These are phyloP conservation scores for Conticribra guillardii DNA, from an alignment of 108 stramenopile genomes.

Conservation along the genomic window DNA sequence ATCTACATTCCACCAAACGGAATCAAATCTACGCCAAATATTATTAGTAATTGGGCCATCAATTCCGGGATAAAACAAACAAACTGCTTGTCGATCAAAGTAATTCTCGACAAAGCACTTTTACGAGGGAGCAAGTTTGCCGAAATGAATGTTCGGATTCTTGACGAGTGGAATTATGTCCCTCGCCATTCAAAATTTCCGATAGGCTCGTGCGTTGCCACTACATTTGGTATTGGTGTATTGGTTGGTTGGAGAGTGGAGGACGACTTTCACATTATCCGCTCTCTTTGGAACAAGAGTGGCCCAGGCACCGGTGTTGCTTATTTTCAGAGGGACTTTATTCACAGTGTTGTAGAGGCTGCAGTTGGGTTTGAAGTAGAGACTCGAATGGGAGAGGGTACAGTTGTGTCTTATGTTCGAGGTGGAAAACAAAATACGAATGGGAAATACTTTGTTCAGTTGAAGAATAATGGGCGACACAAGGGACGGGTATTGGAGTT, in stretches of 20 bases:
- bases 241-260: slow-evolving; percentile 90
- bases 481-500: slow-evolving; percentile 53
- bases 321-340: slow-evolving; percentile 71
- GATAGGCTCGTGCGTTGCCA: slow-evolving; percentile 85
- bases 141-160: slow-evolving; percentile 72
- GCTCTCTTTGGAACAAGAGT: slow-evolving; percentile 80
- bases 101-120: slow-evolving; percentile 78
- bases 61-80: slow-evolving; percentile 38
- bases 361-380: slow-evolving; percentile 82
- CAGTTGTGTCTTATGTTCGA: slow-evolving; percentile 61
- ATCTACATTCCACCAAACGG: slow-evolving; percentile 46
- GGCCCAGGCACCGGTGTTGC: slow-evolving; percentile 70
- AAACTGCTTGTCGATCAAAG: slow-evolving; percentile 76
- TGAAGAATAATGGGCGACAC: slow-evolving; percentile 38
- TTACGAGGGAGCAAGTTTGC: slow-evolving; percentile 78
- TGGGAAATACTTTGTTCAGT: slow-evolving; percentile 67
- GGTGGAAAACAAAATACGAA: slow-evolving; percentile 59
- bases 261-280: slow-evolving; percentile 85
- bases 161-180: slow-evolving; percentile 81
- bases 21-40: too few species aligned
- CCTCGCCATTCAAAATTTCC: slow-evolving; percentile 86
- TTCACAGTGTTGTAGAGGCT: slow-evolving; percentile 70
- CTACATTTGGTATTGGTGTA: slow-evolving; percentile 84
- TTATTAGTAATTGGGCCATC: slow-evolving; percentile 7
- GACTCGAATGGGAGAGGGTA: slow-evolving; percentile 68